phyloP scores from a whole-genome alignment of 257 asterid species.

The Vinca minor region DNA sequence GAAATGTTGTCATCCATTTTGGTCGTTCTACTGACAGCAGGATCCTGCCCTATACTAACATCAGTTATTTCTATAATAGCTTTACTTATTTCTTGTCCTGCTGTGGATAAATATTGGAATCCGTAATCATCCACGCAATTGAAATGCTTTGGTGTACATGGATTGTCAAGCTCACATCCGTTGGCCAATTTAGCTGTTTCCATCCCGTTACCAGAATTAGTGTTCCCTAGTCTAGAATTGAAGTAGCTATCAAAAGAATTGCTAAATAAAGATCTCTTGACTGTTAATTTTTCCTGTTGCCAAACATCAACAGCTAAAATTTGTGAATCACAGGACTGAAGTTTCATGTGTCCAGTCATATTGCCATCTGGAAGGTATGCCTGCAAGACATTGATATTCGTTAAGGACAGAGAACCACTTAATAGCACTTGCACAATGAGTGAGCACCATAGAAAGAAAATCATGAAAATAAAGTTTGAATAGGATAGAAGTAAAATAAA shows the following conservation, averaged over 20 bases:
- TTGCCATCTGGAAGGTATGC: slow-evolving; percentile 14
- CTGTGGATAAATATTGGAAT: slow-evolving; percentile 13
- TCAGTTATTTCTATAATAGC: slow-evolving; percentile 18
- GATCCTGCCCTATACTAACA: slow-evolving; percentile 13
- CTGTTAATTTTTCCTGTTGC: slow-evolving; percentile 16
- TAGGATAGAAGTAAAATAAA: not conserved
- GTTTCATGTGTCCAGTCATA: slow-evolving; percentile 8
- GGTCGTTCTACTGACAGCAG: slow-evolving; percentile 21
- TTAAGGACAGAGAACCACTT: not conserved
- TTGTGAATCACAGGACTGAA: slow-evolving; percentile 19
- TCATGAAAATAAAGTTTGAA: not conserved
- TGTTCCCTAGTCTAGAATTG: slow-evolving; percentile 16
- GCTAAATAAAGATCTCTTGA: slow-evolving; percentile 17
- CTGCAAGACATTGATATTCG: slow-evolving; percentile 24
- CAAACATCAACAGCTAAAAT: slow-evolving; percentile 21
- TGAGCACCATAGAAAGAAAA: not conserved
- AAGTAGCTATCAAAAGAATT: slow-evolving; percentile 18
- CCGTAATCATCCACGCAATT: slow-evolving; percentile 15
- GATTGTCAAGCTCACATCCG: slow-evolving; percentile 17
- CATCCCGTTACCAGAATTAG: slow-evolving; percentile 13
- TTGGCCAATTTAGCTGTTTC: slow-evolving; percentile 13
- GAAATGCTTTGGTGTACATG: slow-evolving; percentile 14
- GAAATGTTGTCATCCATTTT: slow-evolving; percentile 20
- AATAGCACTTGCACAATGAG: not conserved
- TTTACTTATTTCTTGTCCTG: slow-evolving; percentile 17